Evolutionary conservation across 2,329 filamentous ascomycete species (phyloP).

Genomic region (Cladosporium sphaerospermum): DNA sequence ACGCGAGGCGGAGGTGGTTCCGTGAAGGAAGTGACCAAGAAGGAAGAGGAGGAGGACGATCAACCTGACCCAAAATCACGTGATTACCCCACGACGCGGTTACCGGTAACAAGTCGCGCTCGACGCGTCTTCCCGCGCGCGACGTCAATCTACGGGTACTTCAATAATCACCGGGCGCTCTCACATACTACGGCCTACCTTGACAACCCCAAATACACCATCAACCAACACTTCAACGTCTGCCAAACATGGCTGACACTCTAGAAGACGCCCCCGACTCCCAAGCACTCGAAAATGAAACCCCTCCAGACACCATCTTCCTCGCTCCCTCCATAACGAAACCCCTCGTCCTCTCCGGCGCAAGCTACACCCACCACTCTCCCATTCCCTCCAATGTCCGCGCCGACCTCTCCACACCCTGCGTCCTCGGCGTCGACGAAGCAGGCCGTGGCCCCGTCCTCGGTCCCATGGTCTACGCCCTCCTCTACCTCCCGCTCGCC

Average conservation of each 20-base stretch:
- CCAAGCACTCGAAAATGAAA: constrained; percentile 29
- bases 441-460: constrained; percentile 91
- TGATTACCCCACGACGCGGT: too few species aligned
- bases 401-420: constrained; percentile 49
- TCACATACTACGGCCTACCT: background rate
- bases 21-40: too few species aligned
- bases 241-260: constrained; percentile 24
- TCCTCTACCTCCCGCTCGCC: constrained; percentile 65
- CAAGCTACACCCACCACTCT: constrained; percentile 45
- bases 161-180: background rate
- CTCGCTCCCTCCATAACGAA: constrained; percentile 42
- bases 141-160: background rate
- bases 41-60: too few species aligned
- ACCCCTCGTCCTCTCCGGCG: constrained; percentile 35
- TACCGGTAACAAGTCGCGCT: too few species aligned
- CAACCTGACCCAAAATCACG: too few species aligned
- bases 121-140: too few species aligned
- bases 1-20: too few species aligned
- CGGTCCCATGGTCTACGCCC: constrained; percentile 60
- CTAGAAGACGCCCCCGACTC: constrained; percentile 26
- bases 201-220: too few species aligned
- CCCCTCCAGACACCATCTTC: constrained; percentile 34
- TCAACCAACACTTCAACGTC: background rate
- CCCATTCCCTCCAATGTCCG: constrained; percentile 31
- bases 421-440: constrained; percentile 85